phyloP scores from a whole-genome alignment of 495 filamentous ascomycete species.

The Pseudotulostoma volvatum region DNA sequence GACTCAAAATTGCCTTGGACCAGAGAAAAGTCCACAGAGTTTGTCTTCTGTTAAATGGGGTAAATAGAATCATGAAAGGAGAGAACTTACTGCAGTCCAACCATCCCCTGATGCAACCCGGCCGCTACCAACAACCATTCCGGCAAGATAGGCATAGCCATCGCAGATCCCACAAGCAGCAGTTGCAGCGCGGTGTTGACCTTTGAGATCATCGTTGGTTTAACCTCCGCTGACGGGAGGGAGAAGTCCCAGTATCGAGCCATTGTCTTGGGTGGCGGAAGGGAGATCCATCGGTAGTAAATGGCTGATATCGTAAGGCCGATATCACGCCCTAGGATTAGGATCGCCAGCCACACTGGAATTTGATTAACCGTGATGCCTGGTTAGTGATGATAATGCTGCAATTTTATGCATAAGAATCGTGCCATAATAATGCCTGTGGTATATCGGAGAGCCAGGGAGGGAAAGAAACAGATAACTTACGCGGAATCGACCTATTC shows the following conservation, averaged over 20 bases:
- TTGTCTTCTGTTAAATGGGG: too few relatives aligned
- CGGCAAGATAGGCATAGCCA: conserved; percentile 50
- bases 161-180: conserved; percentile 59
- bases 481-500: conserved; percentile 66
- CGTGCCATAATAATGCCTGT: too few relatives aligned
- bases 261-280: conserved; percentile 86
- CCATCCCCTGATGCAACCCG: conserved; percentile 40
- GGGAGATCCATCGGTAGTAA: conserved; percentile 86
- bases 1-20: too few relatives aligned
- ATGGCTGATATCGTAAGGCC: conserved; percentile 78
- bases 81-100: conserved; percentile 62
- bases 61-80: too few relatives aligned
- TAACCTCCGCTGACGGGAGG: conserved; percentile 81
- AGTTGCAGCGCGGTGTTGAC: conserved; percentile 72
- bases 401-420: too few relatives aligned
- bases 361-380: too few relatives aligned
- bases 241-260: conserved; percentile 95
- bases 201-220: conserved; percentile 82
- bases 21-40: too few relatives aligned
- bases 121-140: conserved; percentile 24
- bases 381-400: too few relatives aligned
- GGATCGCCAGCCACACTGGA: conserved; percentile 64
- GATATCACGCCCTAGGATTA: conserved; percentile 82
- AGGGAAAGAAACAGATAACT: conserved; percentile 11
- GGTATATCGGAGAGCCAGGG: background rate